These are phyloP conservation scores for Neurospora sp. DNA, from an alignment of 2,329 filamentous ascomycete species.

Conservation along the genomic window DNA sequence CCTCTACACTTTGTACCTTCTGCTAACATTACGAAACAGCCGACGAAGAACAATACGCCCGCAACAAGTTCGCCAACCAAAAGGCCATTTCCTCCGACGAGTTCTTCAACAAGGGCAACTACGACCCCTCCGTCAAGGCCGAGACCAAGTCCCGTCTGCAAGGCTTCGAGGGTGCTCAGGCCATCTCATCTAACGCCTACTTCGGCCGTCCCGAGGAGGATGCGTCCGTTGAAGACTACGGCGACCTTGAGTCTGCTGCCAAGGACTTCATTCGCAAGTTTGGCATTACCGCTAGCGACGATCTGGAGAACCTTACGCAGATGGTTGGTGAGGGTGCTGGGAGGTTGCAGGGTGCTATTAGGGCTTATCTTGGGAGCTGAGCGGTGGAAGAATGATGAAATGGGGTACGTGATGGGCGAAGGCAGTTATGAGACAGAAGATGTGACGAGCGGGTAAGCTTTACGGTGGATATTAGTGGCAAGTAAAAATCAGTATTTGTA, in stretches of 20 bases:
- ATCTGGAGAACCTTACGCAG: conserved; percentile 80
- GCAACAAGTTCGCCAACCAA: conserved; percentile 79
- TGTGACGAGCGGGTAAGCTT: not conserved
- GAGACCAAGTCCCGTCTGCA: conserved; percentile 83
- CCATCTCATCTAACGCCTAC: conserved; percentile 95
- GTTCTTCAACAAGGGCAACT: conserved; percentile 88
- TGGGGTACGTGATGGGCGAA: not conserved
- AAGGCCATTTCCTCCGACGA: conserved; percentile 98
- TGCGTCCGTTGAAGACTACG: conserved; percentile 62
- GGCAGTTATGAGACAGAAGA: not conserved
- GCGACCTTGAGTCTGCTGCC: conserved; percentile 83
- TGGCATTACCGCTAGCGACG: conserved; percentile 89
- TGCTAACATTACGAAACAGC: conserved; percentile 31
- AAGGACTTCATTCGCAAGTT: conserved; percentile 95
- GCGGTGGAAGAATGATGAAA: not conserved
- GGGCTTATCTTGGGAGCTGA: conserved; percentile 53
- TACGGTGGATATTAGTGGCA: not conserved
- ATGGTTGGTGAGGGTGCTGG: conserved; percentile 78
- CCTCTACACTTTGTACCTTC: too few species aligned
- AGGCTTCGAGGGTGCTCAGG: conserved; percentile 83
- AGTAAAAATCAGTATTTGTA: not conserved
- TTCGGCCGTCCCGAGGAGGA: conserved; percentile 86
- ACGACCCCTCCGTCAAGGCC: conserved; percentile 67
- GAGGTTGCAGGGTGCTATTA: conserved; percentile 68
- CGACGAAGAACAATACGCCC: conserved; percentile 75